Base-by-base conservation (phyloP, 306 rosid species). In the Quercus suber region DNA sequence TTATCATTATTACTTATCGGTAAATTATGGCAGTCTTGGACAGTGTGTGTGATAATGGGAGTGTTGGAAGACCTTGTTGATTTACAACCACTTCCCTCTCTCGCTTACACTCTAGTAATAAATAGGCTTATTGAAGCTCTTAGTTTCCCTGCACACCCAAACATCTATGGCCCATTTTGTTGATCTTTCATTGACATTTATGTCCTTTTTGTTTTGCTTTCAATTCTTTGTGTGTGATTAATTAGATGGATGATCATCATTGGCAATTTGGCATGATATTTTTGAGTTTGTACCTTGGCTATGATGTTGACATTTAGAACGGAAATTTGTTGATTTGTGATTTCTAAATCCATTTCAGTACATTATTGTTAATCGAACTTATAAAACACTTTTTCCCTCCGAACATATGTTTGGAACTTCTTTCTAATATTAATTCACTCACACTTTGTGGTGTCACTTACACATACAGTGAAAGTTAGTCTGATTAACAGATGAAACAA, bases 401-500 rank as follows among this genome's bases (percentile, higher is more conserved):
- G 2, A 11, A 59, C 67, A 12, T 11, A 28, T 23, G 18, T 5
- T 23, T 59, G 67, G 67, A 59, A 21, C 31, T 25, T 59, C 67
- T 10, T 59, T 23, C 67, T 59, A 59, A 23, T 12, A 11, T 59
- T 23, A 59, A 59, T 15, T 59, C 31, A 23, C 17, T 21, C 12
- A 23, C 67, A 11, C 5, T 59, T 25, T 59, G 67, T 59, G 18
- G 33, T 59, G 45, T 41, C 45, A 41, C 45, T 41, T 59, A 27
- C 25, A 55, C 79, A 58, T 52, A 55, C 52, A 18, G 67, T 73
- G 70, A 74, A 59, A 58, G 79, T 45, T 82, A 30, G 63, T 72
- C 61, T 25, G 51, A 56, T 19, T 30, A 78, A 68, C 31, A 53
- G 80, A 75, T 51, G 76, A 69, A 83, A 35, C 75, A 83, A 63